These are phyloP conservation scores for Lepidopterella palustris DNA, from an alignment of 495 filamentous ascomycete genomes.

Conservation along the genomic window DNA sequence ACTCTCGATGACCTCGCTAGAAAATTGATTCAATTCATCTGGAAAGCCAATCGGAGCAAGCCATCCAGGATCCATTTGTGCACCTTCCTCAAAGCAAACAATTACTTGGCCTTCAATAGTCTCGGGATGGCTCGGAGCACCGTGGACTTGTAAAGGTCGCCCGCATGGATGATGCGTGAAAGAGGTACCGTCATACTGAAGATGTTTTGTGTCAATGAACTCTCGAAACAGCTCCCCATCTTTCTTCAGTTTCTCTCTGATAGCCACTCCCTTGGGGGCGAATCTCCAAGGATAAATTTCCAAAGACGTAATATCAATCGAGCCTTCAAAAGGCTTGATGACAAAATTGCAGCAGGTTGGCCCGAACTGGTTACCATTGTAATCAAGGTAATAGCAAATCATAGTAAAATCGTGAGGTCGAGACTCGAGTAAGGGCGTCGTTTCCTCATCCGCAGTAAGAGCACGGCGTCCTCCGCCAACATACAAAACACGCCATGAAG, in stretches of 20 bases:
- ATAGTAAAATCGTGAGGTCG: background rate
- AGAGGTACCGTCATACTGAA: background rate
- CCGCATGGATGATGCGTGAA: background rate
- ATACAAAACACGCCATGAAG: background rate
- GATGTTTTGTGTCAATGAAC: background rate
- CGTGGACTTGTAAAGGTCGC: background rate
- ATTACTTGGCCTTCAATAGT: conserved; percentile 1
- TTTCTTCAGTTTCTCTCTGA: background rate
- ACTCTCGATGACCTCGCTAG: background rate
- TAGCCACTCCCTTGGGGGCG: background rate
- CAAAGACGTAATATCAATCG: background rate
- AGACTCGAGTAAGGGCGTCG: background rate
- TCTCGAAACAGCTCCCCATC: background rate
- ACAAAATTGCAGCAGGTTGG: background rate
- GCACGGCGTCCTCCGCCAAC: background rate
- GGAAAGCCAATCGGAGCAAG: conserved; percentile 2
- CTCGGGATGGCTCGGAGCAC: background rate
- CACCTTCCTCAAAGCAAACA: background rate
- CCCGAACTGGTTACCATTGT: background rate
- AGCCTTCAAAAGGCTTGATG: background rate
- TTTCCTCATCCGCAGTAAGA: background rate
- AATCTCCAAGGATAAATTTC: background rate
- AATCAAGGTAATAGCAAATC: background rate
- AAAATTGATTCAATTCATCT: background rate
- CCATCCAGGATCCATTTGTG: conserved; percentile 1